Evolutionary conservation across 1,139 yeast genomes (phyloP), one percentile per base, ranked within the genome.

Genomic region (Suhomyces coccinellae): DNA sequence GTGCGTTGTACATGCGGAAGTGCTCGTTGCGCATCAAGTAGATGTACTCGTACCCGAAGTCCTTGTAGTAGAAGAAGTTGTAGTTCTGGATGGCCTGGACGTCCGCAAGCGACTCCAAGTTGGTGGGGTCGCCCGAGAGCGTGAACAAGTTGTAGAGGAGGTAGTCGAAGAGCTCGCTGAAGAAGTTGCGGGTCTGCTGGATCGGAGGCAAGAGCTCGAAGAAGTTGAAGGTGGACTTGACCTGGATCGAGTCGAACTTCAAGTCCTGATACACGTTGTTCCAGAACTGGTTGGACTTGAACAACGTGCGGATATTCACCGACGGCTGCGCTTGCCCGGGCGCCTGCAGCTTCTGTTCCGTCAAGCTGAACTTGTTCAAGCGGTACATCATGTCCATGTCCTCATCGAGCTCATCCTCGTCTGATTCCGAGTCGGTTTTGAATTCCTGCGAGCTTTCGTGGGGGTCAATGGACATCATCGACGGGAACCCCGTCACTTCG

Each of bases 181-280:
- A 65, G 40, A 67, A 63, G 8, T 51, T 46, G 36, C 56, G 55
- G 33, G 63, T 50, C 35, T 60, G 61, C 27, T 50, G 48, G 31
- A 65, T 52, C n/a, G 61, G 53, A 1, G 77, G 77, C 38, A 71
- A 52, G 36, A 57, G 47, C 14, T 63, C 67, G 47, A 59, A 62
- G 48, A 58, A 62, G 39, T 61, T 54, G 20, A 54, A 40, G 7
- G 43, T 47, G 4, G 52, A 45, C 15, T 56, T 51, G 49, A 56
- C 40, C 42, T 58, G 60, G 50, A 57, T 53, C 22, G 58, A 54
- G 31, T 60, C 64, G 38, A 55, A 57, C 45, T 63, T 66, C 40
- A 68, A 45, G 47, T 69, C 73, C 47, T 67, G 71, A 43, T 66
- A 67, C 28, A 68, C 58, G 42, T 60, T 56, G 48, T 66, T 63